Evolutionary conservation across 805 yeast species (phyloP), one percentile per base, ranked within the genome.

Genomic region (Hanseniaspora meyeri): DNA sequence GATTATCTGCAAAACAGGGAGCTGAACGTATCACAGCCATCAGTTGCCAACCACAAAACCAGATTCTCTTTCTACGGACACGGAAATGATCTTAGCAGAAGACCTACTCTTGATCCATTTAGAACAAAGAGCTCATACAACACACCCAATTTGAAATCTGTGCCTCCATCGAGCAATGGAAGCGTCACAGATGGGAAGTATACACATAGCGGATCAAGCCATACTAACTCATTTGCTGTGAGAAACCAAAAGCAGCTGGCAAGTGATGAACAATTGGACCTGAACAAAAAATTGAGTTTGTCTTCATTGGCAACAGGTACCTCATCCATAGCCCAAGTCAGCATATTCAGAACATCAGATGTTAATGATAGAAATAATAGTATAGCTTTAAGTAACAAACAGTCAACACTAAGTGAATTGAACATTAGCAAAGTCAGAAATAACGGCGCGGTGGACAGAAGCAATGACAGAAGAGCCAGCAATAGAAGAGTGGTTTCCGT

Each of bases 361-460:
- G 9, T 27, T 3, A 32, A n/a, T 34, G 52, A 54, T 40, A 17
- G 32, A 32, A 43, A 40, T 31, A 32, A 27, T 2, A 11, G 10
- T 16, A 36, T 6, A 20, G 16, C 20, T 3, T 14, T 20, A 37
- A 36, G 24, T 17, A 48, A 48, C 11, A 48, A 19, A 36, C 40
- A 19, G 39, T 45, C 34, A 29, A 2, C 36, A 8, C 17, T 17
- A 27, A 47, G 50, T 17, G 31, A 62, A 62, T 14, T 51, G 55
- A 20, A 37, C 67, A 51, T 72, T 70, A 16, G 49, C 59, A 8
- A 62, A 60, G 16, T 60, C 67, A 24, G 65, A 61, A 38, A 61
- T 59, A 49, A 48, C 68, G 29, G 66, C 58, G 34, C 64, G 60
- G 32, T 61, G 70, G 64, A 65, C 69, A 51, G 45, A 60, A 11